Conservation (phyloP, 805 yeast species). For the Lipomyces japonicus region DNA sequence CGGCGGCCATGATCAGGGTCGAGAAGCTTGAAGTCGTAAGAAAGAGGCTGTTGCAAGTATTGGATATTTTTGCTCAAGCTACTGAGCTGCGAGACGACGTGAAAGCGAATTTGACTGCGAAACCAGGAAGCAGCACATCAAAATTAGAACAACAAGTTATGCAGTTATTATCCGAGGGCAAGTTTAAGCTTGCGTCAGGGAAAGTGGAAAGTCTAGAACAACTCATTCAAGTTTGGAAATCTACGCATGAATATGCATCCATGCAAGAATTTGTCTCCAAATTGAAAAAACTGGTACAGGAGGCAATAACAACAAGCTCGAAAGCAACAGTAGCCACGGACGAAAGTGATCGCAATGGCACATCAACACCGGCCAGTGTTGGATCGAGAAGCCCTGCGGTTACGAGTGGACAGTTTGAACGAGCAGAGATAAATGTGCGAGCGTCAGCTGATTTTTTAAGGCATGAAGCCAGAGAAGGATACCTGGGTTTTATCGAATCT, state of each 20-base stretch:
- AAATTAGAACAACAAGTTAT: constrained; percentile 11
- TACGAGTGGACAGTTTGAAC: constrained; percentile 5
- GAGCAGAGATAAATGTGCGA: constrained; percentile 16
- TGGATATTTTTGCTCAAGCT: constrained; percentile 18
- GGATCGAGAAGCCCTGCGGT: constrained; percentile 12
- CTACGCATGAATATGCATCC: constrained; percentile 19
- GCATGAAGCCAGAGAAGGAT: constrained; percentile 27
- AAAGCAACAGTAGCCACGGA: neutral
- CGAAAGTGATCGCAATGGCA: constrained; percentile 1
- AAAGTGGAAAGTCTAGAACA: constrained; percentile 12
- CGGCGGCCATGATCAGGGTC: constrained; percentile 23
- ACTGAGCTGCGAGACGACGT: constrained; percentile 17
- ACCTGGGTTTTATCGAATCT: constrained; percentile 21
- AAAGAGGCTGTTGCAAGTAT: constrained; percentile 21
- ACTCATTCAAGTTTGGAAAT: constrained; percentile 21
- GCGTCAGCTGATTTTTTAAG: constrained; percentile 26
- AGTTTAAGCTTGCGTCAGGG: constrained; percentile 18
- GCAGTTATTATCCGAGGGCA: constrained; percentile 10
- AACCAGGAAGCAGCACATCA: neutral
- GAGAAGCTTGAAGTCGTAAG: constrained; percentile 27
- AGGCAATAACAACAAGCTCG: constrained; percentile 7
- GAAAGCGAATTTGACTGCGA: constrained; percentile 5
- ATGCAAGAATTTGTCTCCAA: constrained; percentile 18
- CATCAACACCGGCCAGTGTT: constrained; percentile 18
- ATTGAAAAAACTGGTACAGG: constrained; percentile 20